Conservation (phyloP, 148 eudicot species). For the Fallopia convolvulus region DNA sequence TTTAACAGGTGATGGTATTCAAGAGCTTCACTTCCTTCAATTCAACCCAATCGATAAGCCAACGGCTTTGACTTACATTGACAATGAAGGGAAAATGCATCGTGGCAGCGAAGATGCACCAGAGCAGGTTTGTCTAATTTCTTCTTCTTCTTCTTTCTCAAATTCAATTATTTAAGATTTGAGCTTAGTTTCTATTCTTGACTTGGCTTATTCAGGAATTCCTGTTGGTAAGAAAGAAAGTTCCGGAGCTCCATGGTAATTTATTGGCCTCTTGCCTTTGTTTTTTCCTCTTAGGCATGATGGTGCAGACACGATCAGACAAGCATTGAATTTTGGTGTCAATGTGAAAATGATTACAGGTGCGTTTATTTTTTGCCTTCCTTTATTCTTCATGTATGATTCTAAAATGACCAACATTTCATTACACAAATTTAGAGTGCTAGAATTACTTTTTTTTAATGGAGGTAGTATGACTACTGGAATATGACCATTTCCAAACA, state of each 20-base stretch:
- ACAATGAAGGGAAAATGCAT: constrained; percentile 3
- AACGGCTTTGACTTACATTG: constrained; percentile 10
- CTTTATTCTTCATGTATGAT: too few relatives aligned
- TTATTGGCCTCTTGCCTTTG: constrained; percentile 42
- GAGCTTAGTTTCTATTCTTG: not conserved
- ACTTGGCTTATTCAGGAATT: constrained; percentile 31
- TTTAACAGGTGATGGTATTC: constrained; percentile 1
- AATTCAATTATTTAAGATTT: not conserved
- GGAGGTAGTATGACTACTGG: too few relatives aligned
- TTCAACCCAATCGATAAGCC: constrained; percentile 11
- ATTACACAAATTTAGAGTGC: too few relatives aligned
- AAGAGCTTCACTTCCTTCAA: constrained; percentile 10
- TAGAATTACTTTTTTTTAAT: too few relatives aligned
- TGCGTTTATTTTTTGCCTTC: too few relatives aligned
- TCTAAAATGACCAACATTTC: too few relatives aligned
- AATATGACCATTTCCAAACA: not conserved
- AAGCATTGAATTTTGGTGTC: constrained; percentile 48
- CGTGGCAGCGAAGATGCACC: constrained; percentile 17
- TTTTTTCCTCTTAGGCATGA: constrained; percentile 60
- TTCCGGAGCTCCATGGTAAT: constrained; percentile 46
- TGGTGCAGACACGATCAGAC: constrained; percentile 49
- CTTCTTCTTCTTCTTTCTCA: not conserved
- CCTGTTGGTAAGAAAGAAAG: constrained; percentile 44
- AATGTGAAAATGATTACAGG: constrained; percentile 59
- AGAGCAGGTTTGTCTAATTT: constrained; percentile 23